Base-by-base conservation (phyloP, 495 filamentous ascomycete genomes). In the Darksidea phi region DNA sequence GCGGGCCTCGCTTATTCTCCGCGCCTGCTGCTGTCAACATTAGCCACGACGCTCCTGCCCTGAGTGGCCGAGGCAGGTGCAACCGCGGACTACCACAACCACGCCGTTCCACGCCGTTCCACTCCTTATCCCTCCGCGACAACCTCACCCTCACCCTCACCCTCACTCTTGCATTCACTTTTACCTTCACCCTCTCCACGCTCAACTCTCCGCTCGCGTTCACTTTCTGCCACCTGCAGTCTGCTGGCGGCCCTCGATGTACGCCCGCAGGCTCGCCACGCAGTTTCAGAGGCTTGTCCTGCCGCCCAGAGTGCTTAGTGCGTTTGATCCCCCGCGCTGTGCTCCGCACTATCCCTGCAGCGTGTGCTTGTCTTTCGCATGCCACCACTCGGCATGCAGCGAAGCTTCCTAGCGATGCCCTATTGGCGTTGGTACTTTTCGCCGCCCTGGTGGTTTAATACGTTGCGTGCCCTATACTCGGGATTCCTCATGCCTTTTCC, bases 371-470 rank as follows among this genome's bases (percentile, higher is more conserved):
- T n/a, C n/a, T n/a, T n/a, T n/a, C n/a, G n/a, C n/a, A n/a, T n/a
- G n/a, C n/a, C n/a, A n/a, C 17, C 12, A 18, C 24, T 23, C 8
- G 51, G 37, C 47, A 25, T n/a, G 28, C 36, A 32, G 26, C 17
- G 32, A 41, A 20, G 38, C 41, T 32, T 49, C 54, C 50, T 54
- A 55, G 48, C 41, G 61, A 13, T 18, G 23, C 0, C 10, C 53
- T 58, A 58, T 53, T 34, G 25, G 28, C 24, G 26, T n/a, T 36
- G 32, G 38, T 20, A 1, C 37, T 26, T 24, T 57, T 61, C 49
- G 63, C 63, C 63, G 47, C 63, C 56, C 49, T 20, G 11, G 50
- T 20, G 43, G 63, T 66, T 66, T 66, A 66, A 66, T 66, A 66
- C 42, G 7, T 18, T 34, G n/a, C 7, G 12, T 15, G 49, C 63